Base-by-base conservation (phyloP, 805 yeast genomes). In the Metschnikowia lachancei region DNA sequence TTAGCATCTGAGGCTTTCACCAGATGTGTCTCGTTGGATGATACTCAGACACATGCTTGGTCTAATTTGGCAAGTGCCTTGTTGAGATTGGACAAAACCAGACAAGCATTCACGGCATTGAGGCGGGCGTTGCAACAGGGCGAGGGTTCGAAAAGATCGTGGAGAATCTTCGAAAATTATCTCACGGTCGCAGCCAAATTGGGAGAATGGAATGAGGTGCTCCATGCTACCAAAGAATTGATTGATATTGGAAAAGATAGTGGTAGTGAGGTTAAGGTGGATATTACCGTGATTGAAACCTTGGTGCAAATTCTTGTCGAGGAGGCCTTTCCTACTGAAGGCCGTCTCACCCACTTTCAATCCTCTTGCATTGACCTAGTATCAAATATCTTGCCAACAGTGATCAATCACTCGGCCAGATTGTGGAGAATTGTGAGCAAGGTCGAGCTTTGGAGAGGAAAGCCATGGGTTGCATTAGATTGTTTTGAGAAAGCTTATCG, bases 111-210 rank as follows among this genome's bases (percentile, higher is more conserved):
- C 59, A 82, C 80, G 52, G 97, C 99, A 1, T 71, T 92, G 55
- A 82, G 85, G 58, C 82, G 82, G 52, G 97, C 98, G 0, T 75
- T 87, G 16, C 70, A 84, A 34, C 75, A 75, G 28, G 84, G 89
- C 31, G 83, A 82, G 39, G 80, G 82, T 20, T 72, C 76, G 11
- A 82, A 80, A 54, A 79, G 78, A 44, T 87, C 91, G 41, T 87
- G 97, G 96, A 80, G 87, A 56, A 81, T 94, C 29, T 91, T 92
- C 86, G 94, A 89, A 57, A 94, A 94, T 62, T 89, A 82, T 58
- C 69, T 88, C 60, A 72, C 82, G 24, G 92, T 92, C 18, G 95
- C 97, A 0, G 82, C 83, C 22, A 87, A 83, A 60, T 69, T 91
- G 36, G 74, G 78, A n/a, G 87, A 87, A 58, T 94, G 98, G 97